Evolutionary conservation across 805 yeast species (phyloP), one percentile per base, ranked within the genome.

Genomic region (Pichia thaimueangensis): DNA sequence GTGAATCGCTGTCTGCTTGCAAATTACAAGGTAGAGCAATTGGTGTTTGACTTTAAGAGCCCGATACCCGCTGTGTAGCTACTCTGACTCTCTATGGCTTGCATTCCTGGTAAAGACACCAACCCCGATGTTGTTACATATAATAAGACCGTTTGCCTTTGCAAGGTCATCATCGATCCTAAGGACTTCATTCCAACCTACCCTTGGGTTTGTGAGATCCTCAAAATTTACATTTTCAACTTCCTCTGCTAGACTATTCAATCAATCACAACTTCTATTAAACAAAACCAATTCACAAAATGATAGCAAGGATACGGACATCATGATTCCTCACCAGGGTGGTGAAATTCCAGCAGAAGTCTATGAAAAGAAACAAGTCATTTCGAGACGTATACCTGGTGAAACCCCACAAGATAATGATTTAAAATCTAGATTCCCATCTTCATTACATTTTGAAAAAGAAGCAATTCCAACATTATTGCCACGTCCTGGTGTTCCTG

Each of bases 401-500:
- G 80, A 74, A 47, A 47, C 56, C 3, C 42, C 44, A n/a, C 68
- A 63, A 40, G 50, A 67, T 3, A 72, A 84, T 54, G 70, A 71
- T 1, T 45, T 78, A 31, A 48, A 55, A n/a, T 78, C 81, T 39
- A 62, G 93, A 28, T 51, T 85, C 2, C 93, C 93, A 4, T 65
- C 69, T 37, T 48, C 59, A 9, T 76, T 83, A 47, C 84, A 86
- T 3, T 64, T 84, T 23, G 76, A 73, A 27, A 80, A 77, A 47
- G 87, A 80, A 45, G 65, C 70, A 11, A 71, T 75, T 8, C 84
- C 88, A 1, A 74, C 86, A 0, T 67, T 84, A 29, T 64, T 84
- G 29, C 93, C 93, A 10, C 70, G 82, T 43, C 85, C 88, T 0
- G 85, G 83, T 12, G 86, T 83, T 10, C 95, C 95, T 9, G 73